phyloP scores from a whole-genome alignment of 768 basidiomycete species.

The Leucosporidium yakuticum region DNA sequence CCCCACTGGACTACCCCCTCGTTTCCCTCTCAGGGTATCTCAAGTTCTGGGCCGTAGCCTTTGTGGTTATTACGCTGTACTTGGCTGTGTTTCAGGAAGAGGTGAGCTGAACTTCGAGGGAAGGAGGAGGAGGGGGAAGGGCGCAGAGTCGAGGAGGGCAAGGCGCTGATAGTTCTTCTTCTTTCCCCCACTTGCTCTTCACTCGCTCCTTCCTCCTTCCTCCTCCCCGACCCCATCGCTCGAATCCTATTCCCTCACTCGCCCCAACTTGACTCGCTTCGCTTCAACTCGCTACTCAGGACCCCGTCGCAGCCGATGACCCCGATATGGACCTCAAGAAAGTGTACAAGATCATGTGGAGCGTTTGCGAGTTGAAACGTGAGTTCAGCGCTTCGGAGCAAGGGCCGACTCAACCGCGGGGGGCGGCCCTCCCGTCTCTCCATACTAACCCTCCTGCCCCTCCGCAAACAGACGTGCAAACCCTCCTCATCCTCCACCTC shows the following conservation, averaged over 20 bases:
- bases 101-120: too few species aligned
- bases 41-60: conserved; percentile 75
- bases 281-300: conserved; percentile 48
- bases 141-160: too few species aligned
- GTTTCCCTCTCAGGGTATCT: conserved; percentile 68
- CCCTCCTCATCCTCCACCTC: conserved; percentile 75
- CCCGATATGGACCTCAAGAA: conserved; percentile 82
- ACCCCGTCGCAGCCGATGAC: conserved; percentile 63
- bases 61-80: conserved; percentile 80
- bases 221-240: too few species aligned
- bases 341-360: conserved; percentile 92
- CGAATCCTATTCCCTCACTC: too few species aligned
- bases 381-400: conserved; percentile 39
- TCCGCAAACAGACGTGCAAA: conserved; percentile 67
- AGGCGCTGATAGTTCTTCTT: too few species aligned
- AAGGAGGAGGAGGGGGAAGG: too few species aligned
- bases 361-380: conserved; percentile 86
- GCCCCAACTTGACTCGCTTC: neutral
- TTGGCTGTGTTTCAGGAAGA: conserved; percentile 81
- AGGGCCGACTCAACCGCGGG: neutral
- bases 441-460: neutral
- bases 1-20: conserved; percentile 45
- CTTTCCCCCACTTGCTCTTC: too few species aligned
- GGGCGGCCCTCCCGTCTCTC: too few species aligned
- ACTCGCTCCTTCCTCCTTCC: too few species aligned